Evolutionary conservation across 1,284 basidiomycete species (phyloP).

Genomic region (Trametes polyzona): DNA sequence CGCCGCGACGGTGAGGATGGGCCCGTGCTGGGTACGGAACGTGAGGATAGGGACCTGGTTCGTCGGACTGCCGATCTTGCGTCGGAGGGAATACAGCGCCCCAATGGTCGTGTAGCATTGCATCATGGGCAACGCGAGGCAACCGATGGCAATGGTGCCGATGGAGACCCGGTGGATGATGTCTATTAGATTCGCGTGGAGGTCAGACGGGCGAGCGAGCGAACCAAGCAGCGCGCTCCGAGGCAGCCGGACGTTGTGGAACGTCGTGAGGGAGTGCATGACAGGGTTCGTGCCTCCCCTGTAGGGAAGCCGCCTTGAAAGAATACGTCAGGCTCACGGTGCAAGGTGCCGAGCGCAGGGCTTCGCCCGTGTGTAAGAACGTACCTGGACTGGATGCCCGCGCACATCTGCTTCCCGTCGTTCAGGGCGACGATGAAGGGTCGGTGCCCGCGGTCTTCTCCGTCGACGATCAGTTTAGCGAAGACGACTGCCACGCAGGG

Average conservation of each 20-base stretch:
- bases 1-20: conserved; percentile 45
- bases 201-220: conserved; percentile 30
- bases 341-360: neutral
- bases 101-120: conserved; percentile 40
- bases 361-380: neutral
- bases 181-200: conserved; percentile 37
- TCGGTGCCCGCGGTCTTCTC: conserved; percentile 38
- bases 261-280: conserved; percentile 44
- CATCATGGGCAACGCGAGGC: conserved; percentile 38
- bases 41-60: conserved; percentile 42
- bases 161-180: conserved; percentile 44
- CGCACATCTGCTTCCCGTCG: conserved; percentile 40
- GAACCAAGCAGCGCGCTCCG: conserved; percentile 41
- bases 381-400: conserved; percentile 35
- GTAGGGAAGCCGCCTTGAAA: conserved; percentile 38
- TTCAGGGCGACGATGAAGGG: conserved; percentile 41
- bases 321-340: conserved; percentile 8
- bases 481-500: conserved; percentile 42
- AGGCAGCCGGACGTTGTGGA: conserved; percentile 43
- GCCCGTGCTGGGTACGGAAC: conserved; percentile 53
- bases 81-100: conserved; percentile 45
- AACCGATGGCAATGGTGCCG: conserved; percentile 43
- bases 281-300: conserved; percentile 42
- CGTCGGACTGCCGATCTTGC: conserved; percentile 36
- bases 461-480: conserved; percentile 39